These are phyloP conservation scores for Plenodomus tracheiphilus DNA, from an alignment of 2,329 filamentous ascomycete genomes.

Conservation along the genomic window DNA sequence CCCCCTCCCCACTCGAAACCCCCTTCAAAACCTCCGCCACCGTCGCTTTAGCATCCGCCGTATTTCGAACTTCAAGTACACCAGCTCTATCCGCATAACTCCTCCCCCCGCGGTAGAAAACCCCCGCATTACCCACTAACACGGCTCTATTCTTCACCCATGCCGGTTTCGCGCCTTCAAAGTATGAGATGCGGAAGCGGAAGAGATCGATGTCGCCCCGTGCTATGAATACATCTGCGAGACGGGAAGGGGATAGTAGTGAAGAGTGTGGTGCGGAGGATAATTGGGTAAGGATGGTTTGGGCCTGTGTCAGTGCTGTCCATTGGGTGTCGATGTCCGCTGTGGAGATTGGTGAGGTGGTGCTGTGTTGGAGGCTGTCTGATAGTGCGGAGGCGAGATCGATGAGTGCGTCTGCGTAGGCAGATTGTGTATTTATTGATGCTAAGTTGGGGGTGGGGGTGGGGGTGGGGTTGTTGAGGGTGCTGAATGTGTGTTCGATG, in stretches of 20 bases:
- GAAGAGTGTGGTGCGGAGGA: conserved; percentile 19
- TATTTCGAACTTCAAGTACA: conserved; percentile 45
- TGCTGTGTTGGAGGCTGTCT: conserved; percentile 21
- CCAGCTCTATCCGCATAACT: conserved; percentile 37
- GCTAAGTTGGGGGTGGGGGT: conserved; percentile 57
- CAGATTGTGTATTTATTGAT: conserved; percentile 56
- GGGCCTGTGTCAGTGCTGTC: conserved; percentile 37
- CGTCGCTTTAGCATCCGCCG: conserved; percentile 53
- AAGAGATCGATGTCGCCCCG: conserved; percentile 40
- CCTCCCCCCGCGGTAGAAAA: conserved; percentile 41
- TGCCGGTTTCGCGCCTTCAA: conserved; percentile 24
- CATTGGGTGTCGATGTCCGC: conserved; percentile 32
- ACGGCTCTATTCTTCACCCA: conserved; percentile 39
- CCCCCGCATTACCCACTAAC: conserved; percentile 45
- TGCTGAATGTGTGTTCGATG: conserved; percentile 39
- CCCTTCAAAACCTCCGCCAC: conserved; percentile 53
- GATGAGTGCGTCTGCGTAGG: conserved; percentile 60
- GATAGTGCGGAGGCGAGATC: conserved; percentile 56
- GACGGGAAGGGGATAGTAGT: conserved; percentile 23
- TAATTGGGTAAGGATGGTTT: conserved; percentile 32
- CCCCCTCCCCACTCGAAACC: conserved; percentile 37
- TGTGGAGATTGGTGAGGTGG: background rate
- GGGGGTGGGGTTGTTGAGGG: conserved; percentile 47
- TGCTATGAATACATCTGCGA: conserved; percentile 38
- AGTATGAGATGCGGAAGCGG: conserved; percentile 36